These are phyloP conservation scores for Phytophthora citricola DNA, from an alignment of 352 stramenopile genomes.

Conservation along the genomic window DNA sequence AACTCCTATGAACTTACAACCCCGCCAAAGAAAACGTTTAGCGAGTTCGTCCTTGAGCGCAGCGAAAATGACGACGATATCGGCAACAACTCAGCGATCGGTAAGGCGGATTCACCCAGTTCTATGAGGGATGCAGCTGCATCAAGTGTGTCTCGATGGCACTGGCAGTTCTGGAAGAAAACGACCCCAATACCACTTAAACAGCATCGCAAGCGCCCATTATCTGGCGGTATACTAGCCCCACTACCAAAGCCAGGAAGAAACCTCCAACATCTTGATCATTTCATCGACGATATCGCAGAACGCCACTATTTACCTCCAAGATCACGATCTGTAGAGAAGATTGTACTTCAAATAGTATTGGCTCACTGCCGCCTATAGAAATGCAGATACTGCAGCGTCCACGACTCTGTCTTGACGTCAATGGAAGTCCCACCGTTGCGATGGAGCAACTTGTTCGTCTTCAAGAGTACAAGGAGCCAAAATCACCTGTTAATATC, in stretches of 20 bases:
- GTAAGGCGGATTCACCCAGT: slow-evolving; percentile 3
- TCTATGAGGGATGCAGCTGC: slow-evolving; percentile 13
- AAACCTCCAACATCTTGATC: no score
- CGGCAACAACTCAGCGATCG: not conserved
- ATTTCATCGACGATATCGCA: not conserved
- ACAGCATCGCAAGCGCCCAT: slow-evolving; percentile 21
- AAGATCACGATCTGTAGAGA: slow-evolving; percentile 5
- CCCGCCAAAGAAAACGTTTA: slow-evolving; percentile 14
- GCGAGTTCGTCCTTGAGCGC: slow-evolving; percentile 26
- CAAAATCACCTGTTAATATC: slow-evolving; percentile 29
- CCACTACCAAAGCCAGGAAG: slow-evolving; percentile 19
- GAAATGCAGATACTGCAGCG: slow-evolving; percentile 51
- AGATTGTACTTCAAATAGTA: not conserved
- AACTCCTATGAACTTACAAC: slow-evolving; percentile 21
- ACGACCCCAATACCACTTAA: not conserved
- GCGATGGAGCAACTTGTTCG: slow-evolving; percentile 61
- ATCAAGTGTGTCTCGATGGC: slow-evolving; percentile 20
- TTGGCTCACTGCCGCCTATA: slow-evolving; percentile 38
- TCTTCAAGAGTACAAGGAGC: slow-evolving; percentile 45
- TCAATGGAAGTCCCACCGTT: slow-evolving; percentile 26
- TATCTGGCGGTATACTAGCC: slow-evolving; percentile 14
- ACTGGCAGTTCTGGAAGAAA: slow-evolving; percentile 36
- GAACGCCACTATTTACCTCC: not conserved
- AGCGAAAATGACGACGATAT: slow-evolving; percentile 36
- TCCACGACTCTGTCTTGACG: slow-evolving; percentile 46